Evolutionary conservation across 768 basidiomycete genomes (phyloP).

Genomic region (Zangia roseola): DNA sequence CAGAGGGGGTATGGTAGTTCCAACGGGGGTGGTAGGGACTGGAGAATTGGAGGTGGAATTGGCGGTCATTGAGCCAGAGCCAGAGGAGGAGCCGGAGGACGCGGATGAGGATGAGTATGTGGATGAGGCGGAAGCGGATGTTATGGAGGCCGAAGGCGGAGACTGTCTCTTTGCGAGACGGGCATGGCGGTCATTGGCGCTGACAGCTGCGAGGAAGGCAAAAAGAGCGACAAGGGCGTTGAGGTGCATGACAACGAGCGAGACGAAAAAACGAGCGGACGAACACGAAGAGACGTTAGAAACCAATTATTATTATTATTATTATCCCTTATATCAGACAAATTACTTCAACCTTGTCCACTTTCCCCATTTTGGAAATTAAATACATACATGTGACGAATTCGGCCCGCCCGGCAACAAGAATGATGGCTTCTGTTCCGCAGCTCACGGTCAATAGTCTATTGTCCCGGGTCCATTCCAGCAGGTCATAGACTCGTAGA

Average conservation of each 20-base stretch:
- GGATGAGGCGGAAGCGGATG: constrained; percentile 7
- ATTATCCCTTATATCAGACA: no score
- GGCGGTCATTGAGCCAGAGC: not conserved
- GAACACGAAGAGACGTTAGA: not conserved
- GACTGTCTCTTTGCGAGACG: constrained; percentile 40
- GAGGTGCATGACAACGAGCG: constrained; percentile 41
- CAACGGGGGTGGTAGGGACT: constrained; percentile 30
- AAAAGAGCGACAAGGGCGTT: constrained; percentile 46
- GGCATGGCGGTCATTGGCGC: constrained; percentile 41
- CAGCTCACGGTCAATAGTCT: no score
- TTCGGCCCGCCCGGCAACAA: no score
- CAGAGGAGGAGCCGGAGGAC: not conserved
- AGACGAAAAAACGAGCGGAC: constrained; percentile 8
- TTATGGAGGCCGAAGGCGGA: constrained; percentile 3
- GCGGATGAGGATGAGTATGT: not conserved
- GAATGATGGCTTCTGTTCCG: no score
- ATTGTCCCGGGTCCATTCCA: no score
- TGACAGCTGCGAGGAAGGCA: constrained; percentile 35
- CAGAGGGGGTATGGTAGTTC: constrained; percentile 56
- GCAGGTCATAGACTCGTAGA: no score
- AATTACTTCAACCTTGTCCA: no score
- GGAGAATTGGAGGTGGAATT: constrained; percentile 17
- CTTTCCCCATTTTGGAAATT: no score
- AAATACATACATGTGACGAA: no score
- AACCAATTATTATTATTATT: no score